Evolutionary conservation across 2,329 filamentous ascomycete genomes (phyloP).

Genomic region (Colletotrichum lupini): DNA sequence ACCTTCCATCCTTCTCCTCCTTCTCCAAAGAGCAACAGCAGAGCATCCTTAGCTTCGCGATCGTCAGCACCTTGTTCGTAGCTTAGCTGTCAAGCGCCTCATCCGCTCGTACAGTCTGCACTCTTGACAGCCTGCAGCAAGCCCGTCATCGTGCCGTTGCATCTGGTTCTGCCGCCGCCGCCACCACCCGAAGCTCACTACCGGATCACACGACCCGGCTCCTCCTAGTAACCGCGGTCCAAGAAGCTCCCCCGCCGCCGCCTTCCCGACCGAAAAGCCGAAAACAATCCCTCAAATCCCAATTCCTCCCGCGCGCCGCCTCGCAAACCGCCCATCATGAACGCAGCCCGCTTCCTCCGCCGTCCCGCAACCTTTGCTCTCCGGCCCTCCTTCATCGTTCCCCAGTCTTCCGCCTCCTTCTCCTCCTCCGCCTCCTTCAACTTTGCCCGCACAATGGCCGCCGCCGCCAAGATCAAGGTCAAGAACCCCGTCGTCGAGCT

Average conservation of each 20-base stretch:
- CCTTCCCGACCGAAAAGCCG: slow-evolving; percentile 31
- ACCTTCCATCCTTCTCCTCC: not conserved
- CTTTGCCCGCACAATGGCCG: slow-evolving; percentile 62
- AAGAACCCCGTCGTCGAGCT: slow-evolving; percentile 99
- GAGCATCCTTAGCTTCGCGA: slow-evolving; percentile 24
- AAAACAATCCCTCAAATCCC: not conserved
- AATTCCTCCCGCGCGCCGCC: not conserved
- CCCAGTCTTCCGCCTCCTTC: slow-evolving; percentile 13
- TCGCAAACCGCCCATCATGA: slow-evolving; percentile 24
- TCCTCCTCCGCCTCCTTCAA: slow-evolving; percentile 34
- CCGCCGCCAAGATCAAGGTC: slow-evolving; percentile 90
- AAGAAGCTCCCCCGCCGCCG: not conserved
- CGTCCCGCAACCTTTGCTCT: slow-evolving; percentile 26
- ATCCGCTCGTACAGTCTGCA: not conserved
- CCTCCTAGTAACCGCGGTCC: slow-evolving; percentile 21
- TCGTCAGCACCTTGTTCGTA: slow-evolving; percentile 25
- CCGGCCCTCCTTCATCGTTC: slow-evolving; percentile 27
- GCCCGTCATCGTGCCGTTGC: slow-evolving; percentile 10
- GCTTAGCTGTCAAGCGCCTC: slow-evolving; percentile 11
- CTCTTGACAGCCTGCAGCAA: slow-evolving; percentile 18
- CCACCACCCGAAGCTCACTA: slow-evolving; percentile 21
- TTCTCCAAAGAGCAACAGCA: not conserved
- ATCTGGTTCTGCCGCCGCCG: slow-evolving; percentile 14
- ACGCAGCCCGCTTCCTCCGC: slow-evolving; percentile 35
- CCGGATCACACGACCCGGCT: slow-evolving; percentile 22